Evolutionary conservation across 164 flowering plant species (phyloP).

Genomic region (Vitis rotundifolia): DNA sequence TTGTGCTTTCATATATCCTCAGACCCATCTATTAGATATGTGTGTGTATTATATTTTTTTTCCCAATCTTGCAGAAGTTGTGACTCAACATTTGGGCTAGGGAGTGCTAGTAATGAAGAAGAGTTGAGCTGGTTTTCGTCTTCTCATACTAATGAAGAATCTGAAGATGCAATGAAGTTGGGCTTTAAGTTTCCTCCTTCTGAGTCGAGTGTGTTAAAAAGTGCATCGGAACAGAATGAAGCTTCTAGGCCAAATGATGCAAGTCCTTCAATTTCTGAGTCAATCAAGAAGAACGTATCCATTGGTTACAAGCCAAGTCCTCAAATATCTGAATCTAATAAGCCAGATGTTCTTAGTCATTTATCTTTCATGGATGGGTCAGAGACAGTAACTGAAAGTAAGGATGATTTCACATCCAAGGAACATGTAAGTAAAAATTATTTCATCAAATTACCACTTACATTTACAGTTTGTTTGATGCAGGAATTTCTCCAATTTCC

Average conservation of each 20-base stretch:
- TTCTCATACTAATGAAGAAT: constrained; percentile 41
- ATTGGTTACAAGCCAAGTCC: constrained; percentile 18
- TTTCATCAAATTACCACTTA: not conserved
- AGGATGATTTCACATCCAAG: constrained; percentile 21
- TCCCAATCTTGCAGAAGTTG: constrained; percentile 56
- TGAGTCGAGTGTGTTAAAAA: constrained; percentile 29
- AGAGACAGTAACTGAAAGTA: constrained; percentile 25
- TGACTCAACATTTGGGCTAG: constrained; percentile 74
- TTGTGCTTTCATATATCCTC: not conserved
- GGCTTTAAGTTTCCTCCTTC: constrained; percentile 38
- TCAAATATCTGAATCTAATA: constrained; percentile 20
- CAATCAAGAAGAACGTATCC: constrained; percentile 16
- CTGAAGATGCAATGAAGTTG: constrained; percentile 44
- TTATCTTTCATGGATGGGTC: constrained; percentile 24
- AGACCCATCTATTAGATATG: not conserved
- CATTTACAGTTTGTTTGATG: no score
- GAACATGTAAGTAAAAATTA: constrained; percentile 39
- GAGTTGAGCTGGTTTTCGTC: constrained; percentile 69
- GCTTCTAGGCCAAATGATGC: constrained; percentile 18
- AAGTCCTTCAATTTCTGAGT: constrained; percentile 21
- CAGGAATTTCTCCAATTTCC: not conserved
- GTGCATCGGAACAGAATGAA: constrained; percentile 30
- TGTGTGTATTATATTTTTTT: not conserved
- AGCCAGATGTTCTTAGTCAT: constrained; percentile 18
- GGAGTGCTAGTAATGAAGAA: constrained; percentile 43